phyloP scores from a whole-genome alignment of 192 early-diverging fungal genomes.

The Coemansia sp. region DNA sequence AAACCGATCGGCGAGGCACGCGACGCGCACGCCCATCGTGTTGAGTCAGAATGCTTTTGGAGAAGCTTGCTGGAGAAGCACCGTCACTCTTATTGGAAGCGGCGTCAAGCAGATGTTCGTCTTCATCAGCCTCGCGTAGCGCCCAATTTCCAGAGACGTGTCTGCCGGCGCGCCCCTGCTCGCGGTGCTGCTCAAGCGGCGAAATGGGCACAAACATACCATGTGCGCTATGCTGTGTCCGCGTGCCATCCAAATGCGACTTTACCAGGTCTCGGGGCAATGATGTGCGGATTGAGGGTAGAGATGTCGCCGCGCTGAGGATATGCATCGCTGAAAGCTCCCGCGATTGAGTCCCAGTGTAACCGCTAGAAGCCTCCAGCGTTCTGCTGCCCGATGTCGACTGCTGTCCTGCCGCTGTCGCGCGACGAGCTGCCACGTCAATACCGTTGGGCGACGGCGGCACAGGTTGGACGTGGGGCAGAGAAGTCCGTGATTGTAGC shows the following conservation, averaged over 20 bases:
- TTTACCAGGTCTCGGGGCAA: conserved; percentile 24
- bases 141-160: conserved; percentile 25
- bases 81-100: neutral
- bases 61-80: neutral
- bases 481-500: conserved; percentile 34
- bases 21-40: conserved; percentile 8
- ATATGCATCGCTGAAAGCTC: conserved; percentile 51
- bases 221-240: conserved; percentile 21
- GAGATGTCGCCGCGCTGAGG: conserved; percentile 41
- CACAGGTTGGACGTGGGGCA: conserved; percentile 22
- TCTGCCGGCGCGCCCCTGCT: conserved; percentile 15
- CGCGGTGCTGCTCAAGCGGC: conserved; percentile 50
- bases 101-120: conserved; percentile 19
- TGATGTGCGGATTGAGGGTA: conserved; percentile 39
- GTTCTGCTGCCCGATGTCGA: neutral
- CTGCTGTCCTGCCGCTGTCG: neutral
- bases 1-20: conserved; percentile 38
- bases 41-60: conserved; percentile 5
- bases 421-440: neutral
- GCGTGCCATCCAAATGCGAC: conserved; percentile 20
- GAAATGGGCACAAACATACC: conserved; percentile 49
- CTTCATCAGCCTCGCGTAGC: conserved; percentile 46
- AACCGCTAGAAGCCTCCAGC: neutral
- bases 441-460: neutral
- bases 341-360: conserved; percentile 11